Conservation (phyloP, 2,329 filamentous ascomycete genomes). For the Mollisiaceae sp. region DNA sequence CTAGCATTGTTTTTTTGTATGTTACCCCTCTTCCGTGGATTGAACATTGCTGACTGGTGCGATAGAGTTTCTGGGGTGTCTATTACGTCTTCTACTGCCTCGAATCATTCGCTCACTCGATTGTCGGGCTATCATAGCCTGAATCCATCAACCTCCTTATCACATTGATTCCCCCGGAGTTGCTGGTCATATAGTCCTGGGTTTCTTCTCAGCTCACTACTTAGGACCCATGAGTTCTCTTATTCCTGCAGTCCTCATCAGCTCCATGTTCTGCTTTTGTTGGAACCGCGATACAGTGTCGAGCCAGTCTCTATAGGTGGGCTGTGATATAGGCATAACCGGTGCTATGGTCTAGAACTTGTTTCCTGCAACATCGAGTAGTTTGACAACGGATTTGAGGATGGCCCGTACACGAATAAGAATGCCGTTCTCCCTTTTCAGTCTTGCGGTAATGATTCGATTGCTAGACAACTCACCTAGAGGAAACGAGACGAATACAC, state of each 20-base stretch:
- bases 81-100: conserved; percentile 51
- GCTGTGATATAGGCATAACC: conserved; percentile 56
- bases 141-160: conserved; percentile 56
- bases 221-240: conserved; percentile 59
- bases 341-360: conserved; percentile 56
- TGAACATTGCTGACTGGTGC: neutral
- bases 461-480: conserved; percentile 57
- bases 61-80: conserved; percentile 47
- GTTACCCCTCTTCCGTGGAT: conserved; percentile 21
- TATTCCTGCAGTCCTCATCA: conserved; percentile 49
- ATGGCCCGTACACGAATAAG: conserved; percentile 62
- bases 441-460: conserved; percentile 59
- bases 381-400: conserved; percentile 56
- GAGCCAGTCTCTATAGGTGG: conserved; percentile 54
- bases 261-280: conserved; percentile 45
- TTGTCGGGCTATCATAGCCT: conserved; percentile 45
- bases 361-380: conserved; percentile 56
- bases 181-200: conserved; percentile 53
- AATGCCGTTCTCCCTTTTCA: conserved; percentile 58
- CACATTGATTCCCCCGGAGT: conserved; percentile 58
- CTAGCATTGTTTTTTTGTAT: conserved; percentile 47
- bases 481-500: conserved; percentile 51
- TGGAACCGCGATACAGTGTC: conserved; percentile 55
- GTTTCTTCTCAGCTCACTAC: conserved; percentile 52
- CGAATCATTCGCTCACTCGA: conserved; percentile 45